These are phyloP conservation scores for Botrytis byssoidea DNA, from an alignment of 2,329 filamentous ascomycete species.

Conservation along the genomic window DNA sequence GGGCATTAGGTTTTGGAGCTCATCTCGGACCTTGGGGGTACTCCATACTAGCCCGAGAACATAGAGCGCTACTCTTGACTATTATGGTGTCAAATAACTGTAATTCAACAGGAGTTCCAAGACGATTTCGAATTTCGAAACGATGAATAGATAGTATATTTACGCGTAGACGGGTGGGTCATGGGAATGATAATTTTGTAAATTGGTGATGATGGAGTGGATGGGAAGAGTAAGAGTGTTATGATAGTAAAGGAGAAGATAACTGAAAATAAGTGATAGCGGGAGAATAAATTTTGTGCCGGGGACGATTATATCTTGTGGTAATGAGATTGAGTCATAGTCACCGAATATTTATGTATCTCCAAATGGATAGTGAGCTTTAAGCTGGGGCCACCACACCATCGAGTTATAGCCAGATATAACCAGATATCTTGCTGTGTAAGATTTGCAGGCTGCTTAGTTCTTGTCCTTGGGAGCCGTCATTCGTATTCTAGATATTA, in stretches of 20 bases:
- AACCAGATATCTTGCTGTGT: not conserved
- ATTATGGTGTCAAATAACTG: no score
- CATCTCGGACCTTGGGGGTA: no score
- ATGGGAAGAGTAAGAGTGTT: not conserved
- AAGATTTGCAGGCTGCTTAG: not conserved
- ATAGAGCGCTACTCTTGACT: no score
- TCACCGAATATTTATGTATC: not conserved
- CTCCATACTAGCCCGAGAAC: no score
- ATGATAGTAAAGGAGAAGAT: fast-evolving
- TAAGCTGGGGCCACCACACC: fast-evolving
- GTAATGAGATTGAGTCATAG: not conserved
- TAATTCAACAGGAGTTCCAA: not conserved
- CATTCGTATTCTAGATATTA: not conserved
- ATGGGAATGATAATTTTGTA: fast-evolving
- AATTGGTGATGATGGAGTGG: not conserved
- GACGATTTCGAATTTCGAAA: not conserved
- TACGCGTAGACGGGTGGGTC: not conserved
- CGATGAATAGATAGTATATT: not conserved
- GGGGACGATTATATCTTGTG: not conserved
- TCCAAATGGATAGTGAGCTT: not conserved
- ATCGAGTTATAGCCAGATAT: not conserved
- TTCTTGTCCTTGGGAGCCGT: not conserved
- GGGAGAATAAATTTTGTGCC: not conserved
- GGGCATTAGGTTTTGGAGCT: no score
- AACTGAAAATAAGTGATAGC: not conserved